Base-by-base conservation (phyloP, 257 asterid genomes). In the Gardenia jasminoides region DNA sequence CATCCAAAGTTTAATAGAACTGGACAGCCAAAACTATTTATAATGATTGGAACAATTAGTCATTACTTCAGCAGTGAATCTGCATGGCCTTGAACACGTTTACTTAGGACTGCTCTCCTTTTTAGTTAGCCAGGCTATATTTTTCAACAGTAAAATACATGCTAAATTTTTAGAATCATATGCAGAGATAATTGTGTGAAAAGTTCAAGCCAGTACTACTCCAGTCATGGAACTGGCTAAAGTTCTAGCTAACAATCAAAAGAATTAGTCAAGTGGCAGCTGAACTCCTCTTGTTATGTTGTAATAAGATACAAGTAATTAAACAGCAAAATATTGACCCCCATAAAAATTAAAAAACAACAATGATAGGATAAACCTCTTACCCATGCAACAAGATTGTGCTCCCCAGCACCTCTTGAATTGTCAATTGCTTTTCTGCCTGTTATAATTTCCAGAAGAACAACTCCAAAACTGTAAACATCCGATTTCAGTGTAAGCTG, bases 351-450 rank as follows among this genome's bases (percentile, higher is more conserved):
- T n/a, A n/a, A n/a, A 30, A 10, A 68, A 36, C 10, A 46, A 62
- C 59, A 31, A 74, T 65, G 19, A 19, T 5, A 74, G 7, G n/a
- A 64, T 33, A 61, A 41, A 62, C 66, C 26, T 69, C 90, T 84
- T 85, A 91, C 94, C 97, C 94, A 91, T 58, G 90, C 94, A 87
- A 92, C 94, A 62, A 92, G 87, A 87, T 89, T 91, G 81, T 87
- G 88, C 83, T 92, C 94, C 56, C 89, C 94, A 30, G 88, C 91
- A 61, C 86, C 88, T 82, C 83, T 86, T 76, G 93, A 83, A 73
- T 87, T 87, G 82, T 89, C 97, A 30, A 89, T 89, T 44, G 94
- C 96, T 80, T 78, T 87, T 80, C 92, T 87, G 75, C 96, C 97
- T 0, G 96, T 89, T 65, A 92, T 91, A 52, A 92, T 88, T 83